Base-by-base conservation (phyloP, 768 basidiomycete species). In the Fibroporia radiculosa region DNA sequence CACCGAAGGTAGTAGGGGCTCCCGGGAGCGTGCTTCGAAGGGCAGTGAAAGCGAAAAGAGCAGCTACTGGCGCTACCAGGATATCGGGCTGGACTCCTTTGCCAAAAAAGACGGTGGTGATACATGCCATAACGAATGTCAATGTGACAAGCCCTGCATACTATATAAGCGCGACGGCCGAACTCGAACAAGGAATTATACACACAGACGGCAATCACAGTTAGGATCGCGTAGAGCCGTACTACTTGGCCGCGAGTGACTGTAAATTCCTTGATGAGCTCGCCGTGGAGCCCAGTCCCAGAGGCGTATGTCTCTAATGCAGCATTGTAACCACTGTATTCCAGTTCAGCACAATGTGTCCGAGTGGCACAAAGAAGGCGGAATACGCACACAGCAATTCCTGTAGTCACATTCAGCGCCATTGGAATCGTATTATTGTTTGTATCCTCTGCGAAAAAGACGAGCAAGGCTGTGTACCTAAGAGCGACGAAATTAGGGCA, bases 1-100 rank as follows among this genome's bases (percentile, higher is more conserved):
- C 37, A 59, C 59, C 59, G 20, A 60, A 60, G 0, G 54, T 54
- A 19, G 36, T 28, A 6, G 57, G 57, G 5, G 57, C 59, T 12
- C 58, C 48, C 2, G 59, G 59, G 23, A 60, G 47, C 6, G 57
- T 57, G 2, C 35, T 36, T 5, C 59, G 57, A 20, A 60, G 44
- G 26, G 54, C 50, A 5, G 57, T 54, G 47, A 59, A 60, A 16
- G 59, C 59, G 22, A 60, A 59, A 34, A 60, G 49, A 2, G 59
- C 59, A 1, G 52, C 53, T 10, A 59, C 46, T 1, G 59, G 57
- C 6, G 59, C 32, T 3, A 56, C 52, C 2, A 61, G 40, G 7
- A 59, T 49, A 5, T 53, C 47, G 4, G 52, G 47, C 8, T 51
- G 48, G 20, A 57, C 48, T 13, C 43, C 49, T 33, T 51, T 48